Evolutionary conservation across 1,284 basidiomycete genomes (phyloP), one percentile per base, ranked within the genome.

Genomic region (Rhodotorula sp.): DNA sequence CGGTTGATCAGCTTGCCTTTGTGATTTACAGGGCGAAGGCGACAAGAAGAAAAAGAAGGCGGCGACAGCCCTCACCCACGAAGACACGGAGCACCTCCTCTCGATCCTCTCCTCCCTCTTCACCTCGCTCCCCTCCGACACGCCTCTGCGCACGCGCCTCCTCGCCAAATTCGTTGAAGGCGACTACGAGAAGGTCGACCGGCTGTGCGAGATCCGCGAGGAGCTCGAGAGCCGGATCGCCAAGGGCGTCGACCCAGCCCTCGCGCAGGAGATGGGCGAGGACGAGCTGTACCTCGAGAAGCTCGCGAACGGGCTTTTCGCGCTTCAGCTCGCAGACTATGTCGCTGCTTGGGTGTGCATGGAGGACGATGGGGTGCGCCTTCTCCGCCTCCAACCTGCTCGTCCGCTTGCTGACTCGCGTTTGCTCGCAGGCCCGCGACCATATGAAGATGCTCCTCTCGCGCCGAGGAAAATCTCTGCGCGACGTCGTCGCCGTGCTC

Each of bases 361-460:
- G 93, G 97, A 99, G 82, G 97, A 99, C 78, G 97, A 99, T 78
- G 97, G 94, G 46, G 93, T 95, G 82, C 72, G 91, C 21, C 45
- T 42, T 64, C 52, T 61, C 44, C 34, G 27, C 41, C 55, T 41
- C 49, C 14, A 61, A 49, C 41, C 27, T 46, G 34, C 7, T 12
- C 48, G 14, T 80, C 48, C 48, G 52, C 62, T 58, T 50, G 25
- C 54, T 61, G 21, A 50, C 9, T 7, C 21, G 7, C 12, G 21
- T 7, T 14, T n/a, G n/a, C 41, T 52, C 60, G n/a, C 75, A 93
- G 91, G 86, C 91, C 67, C 88, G 88, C 54, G 82, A 84, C 23
- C 94, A 97, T 80, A 84, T 89, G 14, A 81, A 86, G 65, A 87
- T 88, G 78, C 89, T 97, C 84, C 84, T 97, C 27, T 85, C 84